Evolutionary conservation across 139 green algal genomes (phyloP), one percentile per base, ranked within the genome.

Genomic region (Picochlorum sp.): DNA sequence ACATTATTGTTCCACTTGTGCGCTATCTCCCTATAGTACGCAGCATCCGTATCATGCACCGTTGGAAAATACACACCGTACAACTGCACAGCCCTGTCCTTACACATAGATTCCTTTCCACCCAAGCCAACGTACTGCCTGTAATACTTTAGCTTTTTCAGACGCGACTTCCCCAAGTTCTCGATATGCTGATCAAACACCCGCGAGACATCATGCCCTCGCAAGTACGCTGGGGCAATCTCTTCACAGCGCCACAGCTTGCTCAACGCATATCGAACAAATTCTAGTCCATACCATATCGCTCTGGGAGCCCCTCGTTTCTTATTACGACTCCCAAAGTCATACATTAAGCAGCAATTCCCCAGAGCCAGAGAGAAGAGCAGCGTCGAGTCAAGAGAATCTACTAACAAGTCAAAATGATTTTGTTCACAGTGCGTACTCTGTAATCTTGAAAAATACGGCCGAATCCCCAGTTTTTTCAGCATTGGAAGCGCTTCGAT

Each of bases 271-370:
- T 33, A 79, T 18, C 52, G 33, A 12, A 74, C 30, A 28, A 83
- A 85, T 33, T 86, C 78, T 18, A 86, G 59, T 0, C 82, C 81
- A 54, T 84, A 86, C 81, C 84, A 89, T 3, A 88, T 56, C 1
- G 82, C 80, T 4, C 82, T 65, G 0, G 84, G 75, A 1, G 68
- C 62, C 14, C 78, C 81, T 3, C 59, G 62, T 24, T 76, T 68
- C n/a, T 66, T 67, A 63, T 79, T 78, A 9, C 80, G 57, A 10
- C 33, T 63, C 20, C 75, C 81, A 55, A 59, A 76, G 47, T 88
- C 81, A 58, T 67, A 80, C 3, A 85, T 55, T 1, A 85, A 41
- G 57, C 77, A 82, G 59, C 77, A 75, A 35, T 83, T 65, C 3
- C 82, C 82, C 31, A 85, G 59, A 1, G 81, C 82, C 40, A 84